Percentiles rank a stretch among this genome's conserved stretches.
These are phyloP conservation scores for Talaromyces stipitatus DNA, from an alignment of 495 filamentous ascomycete genomes.

Conservation along the genomic window DNA sequence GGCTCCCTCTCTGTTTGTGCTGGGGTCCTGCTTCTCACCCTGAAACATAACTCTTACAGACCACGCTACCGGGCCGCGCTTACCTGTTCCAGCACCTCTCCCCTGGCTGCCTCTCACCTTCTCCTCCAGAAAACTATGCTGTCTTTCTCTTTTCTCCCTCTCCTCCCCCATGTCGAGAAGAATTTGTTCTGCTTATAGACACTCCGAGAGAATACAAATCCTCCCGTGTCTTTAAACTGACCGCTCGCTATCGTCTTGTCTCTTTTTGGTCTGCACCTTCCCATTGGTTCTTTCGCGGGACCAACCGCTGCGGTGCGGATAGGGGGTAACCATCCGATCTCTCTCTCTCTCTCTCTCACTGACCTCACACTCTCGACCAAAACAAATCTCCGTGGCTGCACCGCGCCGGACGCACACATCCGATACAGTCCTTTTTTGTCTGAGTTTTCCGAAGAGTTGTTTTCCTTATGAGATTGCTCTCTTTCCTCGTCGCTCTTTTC, in stretches of 20 bases:
- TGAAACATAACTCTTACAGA: not conserved
- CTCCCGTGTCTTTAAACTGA: not conserved
- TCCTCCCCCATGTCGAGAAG: not conserved
- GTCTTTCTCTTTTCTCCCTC: not conserved
- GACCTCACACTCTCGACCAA: not conserved
- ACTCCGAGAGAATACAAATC: not conserved
- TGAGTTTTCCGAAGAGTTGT: too few relatives aligned
- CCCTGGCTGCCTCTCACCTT: not conserved
- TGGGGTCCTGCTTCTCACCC: too few relatives aligned
- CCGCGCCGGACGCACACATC: not conserved
- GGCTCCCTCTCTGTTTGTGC: not conserved
- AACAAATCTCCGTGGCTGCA: not conserved
- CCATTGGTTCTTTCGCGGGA: not conserved
- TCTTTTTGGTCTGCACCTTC: not conserved
- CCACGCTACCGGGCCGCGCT: not conserved
- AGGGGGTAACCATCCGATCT: not conserved
- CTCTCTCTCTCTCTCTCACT: too few relatives aligned
- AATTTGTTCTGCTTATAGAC: not conserved
- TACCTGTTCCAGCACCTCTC: not conserved
- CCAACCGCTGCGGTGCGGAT: not conserved
- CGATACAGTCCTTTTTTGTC: not conserved
- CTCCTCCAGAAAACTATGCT: not conserved
- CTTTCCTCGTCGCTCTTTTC: not conserved
- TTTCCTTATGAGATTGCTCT: not conserved
- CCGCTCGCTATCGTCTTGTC: not conserved